Percentiles rank a stretch among this genome's conserved stretches.
Conservation (phyloP, 768 basidiomycete species). For the Cystofilobasidium ferigula region DNA sequence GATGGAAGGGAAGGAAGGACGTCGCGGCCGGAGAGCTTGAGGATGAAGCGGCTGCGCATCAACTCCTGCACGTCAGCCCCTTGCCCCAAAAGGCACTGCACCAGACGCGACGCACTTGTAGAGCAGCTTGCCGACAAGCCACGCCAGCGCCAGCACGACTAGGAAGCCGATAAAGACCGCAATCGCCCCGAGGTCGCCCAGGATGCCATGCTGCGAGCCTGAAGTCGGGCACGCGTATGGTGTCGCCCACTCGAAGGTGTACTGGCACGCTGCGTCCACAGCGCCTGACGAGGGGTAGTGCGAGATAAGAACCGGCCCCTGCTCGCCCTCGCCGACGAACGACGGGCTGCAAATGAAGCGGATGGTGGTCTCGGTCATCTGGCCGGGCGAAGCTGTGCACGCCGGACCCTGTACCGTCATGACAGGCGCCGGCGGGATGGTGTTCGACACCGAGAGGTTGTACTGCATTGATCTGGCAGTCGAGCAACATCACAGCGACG, state of each 20-base stretch:
- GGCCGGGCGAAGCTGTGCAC: neutral
- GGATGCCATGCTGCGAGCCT: neutral
- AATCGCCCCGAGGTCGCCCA: neutral
- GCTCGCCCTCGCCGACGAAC: neutral
- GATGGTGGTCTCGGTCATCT: constrained; percentile 6
- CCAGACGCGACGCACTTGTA: constrained; percentile 8
- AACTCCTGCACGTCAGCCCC: too few relatives aligned
- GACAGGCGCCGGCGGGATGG: constrained; percentile 8
- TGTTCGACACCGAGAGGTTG: neutral
- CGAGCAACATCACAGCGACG: neutral
- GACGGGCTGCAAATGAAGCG: constrained; percentile 12
- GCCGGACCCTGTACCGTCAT: neutral
- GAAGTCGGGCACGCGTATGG: constrained; percentile 5
- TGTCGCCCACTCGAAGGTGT: constrained; percentile 17
- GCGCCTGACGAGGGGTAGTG: neutral
- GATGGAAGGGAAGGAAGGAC: constrained; percentile 14
- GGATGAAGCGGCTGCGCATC: constrained; percentile 14
- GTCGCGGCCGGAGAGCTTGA: constrained; percentile 16
- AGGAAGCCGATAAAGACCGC: neutral
- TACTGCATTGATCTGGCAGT: neutral
- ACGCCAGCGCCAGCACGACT: constrained; percentile 5
- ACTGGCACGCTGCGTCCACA: constrained; percentile 8
- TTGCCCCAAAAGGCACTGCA: neutral
- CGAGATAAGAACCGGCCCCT: constrained; percentile 6
- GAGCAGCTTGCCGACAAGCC: constrained; percentile 10